Evolutionary conservation across 2,329 filamentous ascomycete genomes (phyloP), one percentile per base, ranked within the genome.

Genomic region (Fusarium temperatum): DNA sequence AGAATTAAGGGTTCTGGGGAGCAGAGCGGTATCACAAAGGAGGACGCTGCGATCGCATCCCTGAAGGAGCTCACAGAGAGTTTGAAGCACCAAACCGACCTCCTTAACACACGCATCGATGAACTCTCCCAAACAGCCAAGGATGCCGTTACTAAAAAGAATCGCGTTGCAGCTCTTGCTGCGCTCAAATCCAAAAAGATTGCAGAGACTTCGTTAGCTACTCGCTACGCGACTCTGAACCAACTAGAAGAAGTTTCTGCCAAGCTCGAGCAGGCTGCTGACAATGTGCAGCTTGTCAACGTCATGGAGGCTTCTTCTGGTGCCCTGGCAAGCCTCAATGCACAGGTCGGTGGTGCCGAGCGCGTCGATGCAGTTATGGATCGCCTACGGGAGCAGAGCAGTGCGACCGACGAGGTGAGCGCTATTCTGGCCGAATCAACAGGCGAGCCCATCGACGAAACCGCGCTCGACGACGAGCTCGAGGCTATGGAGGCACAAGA

Each of bases 391-490:
- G 92, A 95, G 76, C 91, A 97, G 83, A 96, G 96, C 90, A 88
- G 85, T 58, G 90, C 92, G 76, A 91, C 92, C 30, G 95, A 98
- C 79, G 96, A 98, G 83, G 89, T 98, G 28, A 90, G 91, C 35
- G 89, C 88, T 63, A 91, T 96, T 45, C 88, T 98, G 71, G 90
- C 91, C 59, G 94, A 96, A 75, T 76, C 79, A 11, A 86, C 84
- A 18, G 84, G 83, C 20, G 80, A 77, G 45, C 82, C 81, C 3
- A 86, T 97, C 38, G 94, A 98, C 80, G 95, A 98, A 79, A 87
- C 80, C 26, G 95, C 97, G 81, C 90, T 98, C 63, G 95, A 98
- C 75, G 93, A 96, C 68, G 96, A 98, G 84, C 87, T 98, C 53
- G 92, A 93, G 75, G 91, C 87, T 8, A 85, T 99, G 84, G 91